Evolutionary conservation across 2,329 filamentous ascomycete species (phyloP).

Genomic region (Alternaria brassicae): DNA sequence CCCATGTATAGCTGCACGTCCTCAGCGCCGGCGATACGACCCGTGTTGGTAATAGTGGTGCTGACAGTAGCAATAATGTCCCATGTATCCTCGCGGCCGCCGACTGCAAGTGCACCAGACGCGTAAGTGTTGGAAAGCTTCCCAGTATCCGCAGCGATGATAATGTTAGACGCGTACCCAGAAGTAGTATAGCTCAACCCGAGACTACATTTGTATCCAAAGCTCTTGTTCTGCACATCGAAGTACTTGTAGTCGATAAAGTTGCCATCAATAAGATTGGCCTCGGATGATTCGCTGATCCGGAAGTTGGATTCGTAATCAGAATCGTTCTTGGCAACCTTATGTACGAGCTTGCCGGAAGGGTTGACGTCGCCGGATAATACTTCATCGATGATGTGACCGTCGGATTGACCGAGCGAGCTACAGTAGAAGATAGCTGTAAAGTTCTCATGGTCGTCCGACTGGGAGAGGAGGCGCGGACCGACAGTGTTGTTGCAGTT

Average conservation of each 20-base stretch:
- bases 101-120: background rate
- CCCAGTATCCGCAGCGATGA: background rate
- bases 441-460: background rate
- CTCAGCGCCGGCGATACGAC: background rate
- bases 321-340: background rate
- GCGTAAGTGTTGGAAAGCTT: background rate
- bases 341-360: background rate
- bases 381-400: background rate
- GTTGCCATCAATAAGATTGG: background rate
- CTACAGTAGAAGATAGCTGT: background rate
- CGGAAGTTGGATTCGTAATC: background rate
- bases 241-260: constrained; percentile 2
- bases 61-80: background rate
- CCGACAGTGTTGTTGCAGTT: background rate
- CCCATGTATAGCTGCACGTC: background rate
- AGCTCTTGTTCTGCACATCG: background rate
- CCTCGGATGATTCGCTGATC: background rate
- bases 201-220: background rate
- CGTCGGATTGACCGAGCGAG: background rate
- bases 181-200: background rate
- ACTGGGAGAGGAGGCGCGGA: background rate
- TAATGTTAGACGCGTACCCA: background rate
- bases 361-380: background rate
- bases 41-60: background rate
- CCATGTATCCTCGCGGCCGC: background rate